These are phyloP conservation scores for Papiliotrema terrestris DNA, from an alignment of 1,284 basidiomycete species.

Conservation along the genomic window DNA sequence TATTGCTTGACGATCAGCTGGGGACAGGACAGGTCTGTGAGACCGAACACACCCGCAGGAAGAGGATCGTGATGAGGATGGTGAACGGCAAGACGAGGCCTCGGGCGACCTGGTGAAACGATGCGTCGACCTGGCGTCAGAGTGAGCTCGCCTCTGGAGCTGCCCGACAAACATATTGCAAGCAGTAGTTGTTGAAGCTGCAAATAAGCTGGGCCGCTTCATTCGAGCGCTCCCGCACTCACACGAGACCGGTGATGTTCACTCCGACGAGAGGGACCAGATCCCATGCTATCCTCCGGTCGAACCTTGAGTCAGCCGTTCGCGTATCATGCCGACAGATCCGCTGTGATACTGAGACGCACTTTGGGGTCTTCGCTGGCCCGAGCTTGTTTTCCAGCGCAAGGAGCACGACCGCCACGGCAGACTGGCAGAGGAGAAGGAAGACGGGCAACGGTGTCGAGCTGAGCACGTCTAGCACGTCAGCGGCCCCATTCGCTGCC, in stretches of 20 bases:
- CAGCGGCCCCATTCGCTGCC: background rate
- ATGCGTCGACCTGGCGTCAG: conserved; percentile 58
- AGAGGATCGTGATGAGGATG: conserved; percentile 67
- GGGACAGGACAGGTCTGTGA: background rate
- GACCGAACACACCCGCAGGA: conserved; percentile 54
- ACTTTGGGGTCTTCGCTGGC: conserved; percentile 22
- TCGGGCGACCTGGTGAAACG: conserved; percentile 86
- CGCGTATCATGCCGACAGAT: background rate
- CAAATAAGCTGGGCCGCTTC: background rate
- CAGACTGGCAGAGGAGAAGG: conserved; percentile 25
- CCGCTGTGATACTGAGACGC: background rate
- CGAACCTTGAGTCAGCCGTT: conserved; percentile 44
- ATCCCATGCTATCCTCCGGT: conserved; percentile 62
- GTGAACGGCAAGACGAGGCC: conserved; percentile 83
- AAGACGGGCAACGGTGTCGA: conserved; percentile 27
- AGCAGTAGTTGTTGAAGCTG: conserved; percentile 83
- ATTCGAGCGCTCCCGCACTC: conserved; percentile 4
- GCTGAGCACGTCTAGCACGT: conserved; percentile 17
- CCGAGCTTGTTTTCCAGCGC: conserved; percentile 17
- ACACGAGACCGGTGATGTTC: conserved; percentile 77
- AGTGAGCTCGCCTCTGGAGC: conserved; percentile 3
- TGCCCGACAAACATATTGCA: conserved; percentile 64
- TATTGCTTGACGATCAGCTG: conserved; percentile 31
- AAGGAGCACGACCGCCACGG: conserved; percentile 20
- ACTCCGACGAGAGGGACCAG: conserved; percentile 67